Evolutionary conservation across 2,329 filamentous ascomycete genomes (phyloP), one percentile per base, ranked within the genome.

Genomic region (Mycosphaerella sp.): DNA sequence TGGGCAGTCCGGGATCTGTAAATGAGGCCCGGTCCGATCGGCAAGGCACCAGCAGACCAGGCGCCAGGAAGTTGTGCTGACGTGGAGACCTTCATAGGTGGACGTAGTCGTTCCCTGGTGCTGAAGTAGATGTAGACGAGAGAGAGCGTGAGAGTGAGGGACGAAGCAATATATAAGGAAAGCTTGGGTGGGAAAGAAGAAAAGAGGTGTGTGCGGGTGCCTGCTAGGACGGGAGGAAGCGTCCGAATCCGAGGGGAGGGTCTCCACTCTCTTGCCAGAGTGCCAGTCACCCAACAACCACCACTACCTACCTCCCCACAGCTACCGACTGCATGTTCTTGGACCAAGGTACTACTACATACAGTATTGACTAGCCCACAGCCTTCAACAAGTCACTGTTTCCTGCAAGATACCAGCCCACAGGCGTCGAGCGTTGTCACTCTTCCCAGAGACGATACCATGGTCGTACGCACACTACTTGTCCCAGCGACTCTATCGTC

Each of bases 381-480:
- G 26, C 34, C 8, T 2, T 36, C 32, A 38, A 38, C 34, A 38
- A 38, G 34, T 11, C 10, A 11, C 12, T 9, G 10, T 38, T 38
- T 38, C 12, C 34, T 38, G 34, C 34, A n/a, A 38, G 4, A 1
- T 4, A 38, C 34, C 34, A n/a, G 4, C 4, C 10, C 12, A 38
- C 32, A 51, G 42, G 48, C 48, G 48, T 42, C 41, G 42, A 14
- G 48, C 48, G 41, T n/a, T 31, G 26, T 29, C 26, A 29, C 26
- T 29, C 34, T 26, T 38, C 34, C 6, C 10, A 38, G 10, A 38
- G 8, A 29, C 26, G 21, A 38, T 17, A 51, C 21, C 32, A 51
- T 51, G 48, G 48, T 51, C 14, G 48, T 51, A 51, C 38, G 42
- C 31, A 32, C 34, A 36, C 34, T 29, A 8, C 31, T 31, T 21